Evolutionary conservation across 192 early-diverging fungal species (phyloP).

Genomic region (Lobosporangium transversale): DNA sequence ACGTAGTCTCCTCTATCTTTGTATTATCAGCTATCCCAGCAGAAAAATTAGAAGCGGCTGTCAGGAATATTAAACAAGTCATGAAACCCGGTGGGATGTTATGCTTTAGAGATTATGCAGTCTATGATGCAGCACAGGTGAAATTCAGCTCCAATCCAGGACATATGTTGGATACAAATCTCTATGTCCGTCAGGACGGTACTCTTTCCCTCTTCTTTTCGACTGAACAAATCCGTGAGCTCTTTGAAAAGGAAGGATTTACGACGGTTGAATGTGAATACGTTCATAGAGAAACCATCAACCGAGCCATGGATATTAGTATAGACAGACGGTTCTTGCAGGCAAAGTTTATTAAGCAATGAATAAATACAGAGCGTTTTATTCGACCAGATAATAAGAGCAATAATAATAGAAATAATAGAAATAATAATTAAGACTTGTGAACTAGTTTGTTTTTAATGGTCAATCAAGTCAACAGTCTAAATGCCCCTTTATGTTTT

Average conservation of each 20-base stretch:
- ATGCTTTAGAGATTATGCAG: slow-evolving; percentile 95
- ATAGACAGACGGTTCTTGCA: slow-evolving; percentile 80
- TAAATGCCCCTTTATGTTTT: not conserved
- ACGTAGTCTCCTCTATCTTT: slow-evolving; percentile 93
- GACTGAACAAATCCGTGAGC: slow-evolving; percentile 60
- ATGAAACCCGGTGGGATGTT: slow-evolving; percentile 91
- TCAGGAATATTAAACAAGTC: slow-evolving; percentile 82
- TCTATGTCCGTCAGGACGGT: slow-evolving; percentile 97
- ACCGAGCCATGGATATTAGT: slow-evolving; percentile 70
- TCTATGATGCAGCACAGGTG: slow-evolving; percentile 97
- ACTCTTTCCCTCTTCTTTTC: slow-evolving; percentile 96
- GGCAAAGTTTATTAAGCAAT: slow-evolving; percentile 75
- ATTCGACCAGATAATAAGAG: not conserved
- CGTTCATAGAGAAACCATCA: slow-evolving; percentile 75
- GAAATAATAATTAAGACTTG: not conserved
- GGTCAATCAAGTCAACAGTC: no score
- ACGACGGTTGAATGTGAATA: slow-evolving; percentile 67
- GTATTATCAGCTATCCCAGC: slow-evolving; percentile 96
- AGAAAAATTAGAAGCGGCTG: slow-evolving; percentile 78
- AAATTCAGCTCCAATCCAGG: slow-evolving; percentile 82
- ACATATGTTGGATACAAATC: slow-evolving; percentile 88
- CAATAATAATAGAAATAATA: not conserved
- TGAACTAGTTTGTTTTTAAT: not conserved
- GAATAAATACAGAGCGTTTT: not conserved
- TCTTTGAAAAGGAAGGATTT: slow-evolving; percentile 75